These are phyloP conservation scores for Mortierella sp. DNA, from an alignment of 371 early-diverging fungal species.

Conservation along the genomic window DNA sequence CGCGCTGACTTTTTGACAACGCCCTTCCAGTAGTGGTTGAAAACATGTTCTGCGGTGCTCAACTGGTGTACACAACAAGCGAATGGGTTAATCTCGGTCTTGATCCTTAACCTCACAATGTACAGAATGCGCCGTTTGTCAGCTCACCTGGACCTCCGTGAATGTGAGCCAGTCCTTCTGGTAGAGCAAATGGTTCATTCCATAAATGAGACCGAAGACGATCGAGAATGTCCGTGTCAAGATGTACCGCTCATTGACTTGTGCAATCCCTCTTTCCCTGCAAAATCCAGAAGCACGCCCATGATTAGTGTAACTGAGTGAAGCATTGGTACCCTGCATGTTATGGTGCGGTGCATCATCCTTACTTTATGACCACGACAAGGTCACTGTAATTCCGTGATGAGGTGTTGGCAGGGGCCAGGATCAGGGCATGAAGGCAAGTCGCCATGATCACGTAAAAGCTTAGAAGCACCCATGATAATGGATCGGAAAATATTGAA, in stretches of 20 bases:
- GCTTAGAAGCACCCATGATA: slow-evolving; percentile 32
- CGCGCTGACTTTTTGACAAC: slow-evolving; percentile 21
- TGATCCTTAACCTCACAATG: neutral
- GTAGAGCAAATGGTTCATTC: slow-evolving; percentile 43
- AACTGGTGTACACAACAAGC: slow-evolving; percentile 6
- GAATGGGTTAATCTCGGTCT: slow-evolving; percentile 24
- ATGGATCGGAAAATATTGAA: slow-evolving; percentile 20
- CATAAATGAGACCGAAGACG: slow-evolving; percentile 51
- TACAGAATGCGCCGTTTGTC: neutral
- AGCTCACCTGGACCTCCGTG: slow-evolving; percentile 56
- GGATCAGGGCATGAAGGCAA: slow-evolving; percentile 23
- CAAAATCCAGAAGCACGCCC: neutral
- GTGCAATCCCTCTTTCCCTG: slow-evolving; percentile 44
- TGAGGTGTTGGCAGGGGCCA: slow-evolving; percentile 12
- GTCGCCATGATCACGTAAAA: slow-evolving; percentile 24
- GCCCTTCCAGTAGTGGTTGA: slow-evolving; percentile 20
- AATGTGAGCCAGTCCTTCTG: slow-evolving; percentile 50
- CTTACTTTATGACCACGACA: slow-evolving; percentile 38
- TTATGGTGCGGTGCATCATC: neutral
- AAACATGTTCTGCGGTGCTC: slow-evolving; percentile 20
- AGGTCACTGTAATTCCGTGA: slow-evolving; percentile 30
- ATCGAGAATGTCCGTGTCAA: slow-evolving; percentile 50
- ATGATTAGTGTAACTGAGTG: neutral
- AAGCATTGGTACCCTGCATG: neutral
- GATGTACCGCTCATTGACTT: slow-evolving; percentile 49